Percentiles rank a stretch among this genome's conserved stretches.
These are phyloP conservation scores for Lactarius evosmus DNA, from an alignment of 768 basidiomycete species.

Conservation along the genomic window DNA sequence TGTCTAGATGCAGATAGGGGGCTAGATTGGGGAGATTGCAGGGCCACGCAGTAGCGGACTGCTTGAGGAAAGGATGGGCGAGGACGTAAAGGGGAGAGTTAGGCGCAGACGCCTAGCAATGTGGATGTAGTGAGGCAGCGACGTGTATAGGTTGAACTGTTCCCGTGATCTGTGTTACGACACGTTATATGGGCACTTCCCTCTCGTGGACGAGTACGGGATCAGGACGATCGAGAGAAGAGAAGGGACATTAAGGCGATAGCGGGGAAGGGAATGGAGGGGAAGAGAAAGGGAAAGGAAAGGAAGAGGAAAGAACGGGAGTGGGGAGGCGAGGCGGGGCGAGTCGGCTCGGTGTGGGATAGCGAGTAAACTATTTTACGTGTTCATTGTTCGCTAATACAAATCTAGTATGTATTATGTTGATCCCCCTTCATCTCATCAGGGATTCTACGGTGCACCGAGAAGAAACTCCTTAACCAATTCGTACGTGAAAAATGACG, in stretches of 20 bases:
- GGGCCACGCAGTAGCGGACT: slow-evolving; percentile 24
- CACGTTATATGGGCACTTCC: background rate
- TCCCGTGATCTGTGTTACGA: background rate
- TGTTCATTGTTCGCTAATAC: slow-evolving; percentile 16
- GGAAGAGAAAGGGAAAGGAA: background rate
- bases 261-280: background rate
- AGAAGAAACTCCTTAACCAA: slow-evolving; percentile 53
- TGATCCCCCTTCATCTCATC: slow-evolving; percentile 18
- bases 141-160: slow-evolving; percentile 16
- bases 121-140: slow-evolving; percentile 27
- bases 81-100: slow-evolving; percentile 25
- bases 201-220: background rate
- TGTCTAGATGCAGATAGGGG: slow-evolving; percentile 22
- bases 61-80: slow-evolving; percentile 15
- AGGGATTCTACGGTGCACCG: slow-evolving; percentile 31
- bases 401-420: slow-evolving; percentile 18
- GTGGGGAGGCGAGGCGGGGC: no score
- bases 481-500: slow-evolving; percentile 83
- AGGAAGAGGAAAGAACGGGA: background rate
- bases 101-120: slow-evolving; percentile 19
- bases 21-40: slow-evolving; percentile 24
- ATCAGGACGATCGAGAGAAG: background rate
- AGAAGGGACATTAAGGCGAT: slow-evolving; percentile 2
- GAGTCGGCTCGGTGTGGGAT: no score
- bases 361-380: background rate